A percentile compares a stretch with the other conserved stretches of the same genome.
phyloP scores from a whole-genome alignment of 148 eudicot genomes.

The Polygonum maritimum region DNA sequence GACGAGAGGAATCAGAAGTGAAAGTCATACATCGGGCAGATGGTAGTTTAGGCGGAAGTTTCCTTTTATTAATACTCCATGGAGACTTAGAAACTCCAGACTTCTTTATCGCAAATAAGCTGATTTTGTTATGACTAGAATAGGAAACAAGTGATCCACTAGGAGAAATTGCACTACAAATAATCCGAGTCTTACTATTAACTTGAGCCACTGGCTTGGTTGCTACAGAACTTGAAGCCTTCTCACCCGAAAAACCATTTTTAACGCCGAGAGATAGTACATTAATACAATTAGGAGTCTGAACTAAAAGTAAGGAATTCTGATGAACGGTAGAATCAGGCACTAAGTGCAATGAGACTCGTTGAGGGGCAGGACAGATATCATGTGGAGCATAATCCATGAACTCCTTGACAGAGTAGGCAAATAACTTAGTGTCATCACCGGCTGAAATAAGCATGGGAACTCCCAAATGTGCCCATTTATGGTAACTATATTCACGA shows the following conservation, averaged over 20 bases:
- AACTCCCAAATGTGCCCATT: slow-evolving; percentile 91
- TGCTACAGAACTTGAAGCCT: slow-evolving; percentile 33
- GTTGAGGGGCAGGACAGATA: slow-evolving; percentile 93
- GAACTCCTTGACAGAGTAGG: slow-evolving; percentile 80
- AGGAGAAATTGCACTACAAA: slow-evolving; percentile 69
- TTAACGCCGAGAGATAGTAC: slow-evolving; percentile 33
- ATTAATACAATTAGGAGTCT: slow-evolving; percentile 49
- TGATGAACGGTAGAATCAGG: slow-evolving; percentile 42
- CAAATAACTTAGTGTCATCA: slow-evolving; percentile 84
- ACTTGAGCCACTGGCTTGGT: slow-evolving; percentile 52
- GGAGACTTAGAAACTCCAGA: slow-evolving; percentile 21
- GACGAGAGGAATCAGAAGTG: slow-evolving; percentile 66
- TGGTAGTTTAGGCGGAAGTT: slow-evolving; percentile 59
- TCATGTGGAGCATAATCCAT: slow-evolving; percentile 86
- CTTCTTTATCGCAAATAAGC: slow-evolving; percentile 46
- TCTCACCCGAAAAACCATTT: slow-evolving; percentile 25
- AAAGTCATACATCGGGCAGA: slow-evolving; percentile 78
- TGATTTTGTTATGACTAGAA: slow-evolving; percentile 53
- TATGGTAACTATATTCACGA: slow-evolving; percentile 62
- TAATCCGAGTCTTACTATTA: slow-evolving; percentile 51
- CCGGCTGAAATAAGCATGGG: slow-evolving; percentile 98
- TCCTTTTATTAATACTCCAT: slow-evolving; percentile 49
- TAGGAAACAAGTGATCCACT: slow-evolving; percentile 65
- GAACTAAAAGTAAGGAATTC: slow-evolving; percentile 64
- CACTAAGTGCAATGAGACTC: slow-evolving; percentile 59